Evolutionary conservation across 148 eudicot species (phyloP), one percentile per base, ranked within the genome.

Genomic region (Camellia sinensis): DNA sequence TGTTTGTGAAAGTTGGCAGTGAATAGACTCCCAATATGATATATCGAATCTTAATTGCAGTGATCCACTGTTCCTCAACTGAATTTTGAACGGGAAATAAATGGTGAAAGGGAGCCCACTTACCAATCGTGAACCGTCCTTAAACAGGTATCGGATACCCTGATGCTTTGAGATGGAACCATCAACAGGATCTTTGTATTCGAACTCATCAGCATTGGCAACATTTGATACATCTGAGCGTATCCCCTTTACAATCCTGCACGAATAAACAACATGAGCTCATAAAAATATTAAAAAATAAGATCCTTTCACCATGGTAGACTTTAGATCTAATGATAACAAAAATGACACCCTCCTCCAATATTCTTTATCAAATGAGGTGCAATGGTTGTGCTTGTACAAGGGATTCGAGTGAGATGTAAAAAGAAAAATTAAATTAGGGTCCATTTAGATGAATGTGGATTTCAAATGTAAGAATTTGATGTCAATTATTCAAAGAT

Each of bases 131-230:
- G 99, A 93, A 2, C 97, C 97, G 77, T 95, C 99, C 85, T 90
- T 93, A 88, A 95, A 95, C 80, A 95, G 84, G 84, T 92, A 95
- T 53, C 97, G 91, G 66, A 95, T 90, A 29, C 99, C 97, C 92
- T 95, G 99, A 82, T 95, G 93, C 89, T 92, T 95, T 78, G 97
- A 92, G 78, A 95, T 77, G 73, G 99, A 95, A 80, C 98, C 91
- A 86, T 95, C 99, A 71, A 93, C 97, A 8, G 97, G 97, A 84
- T 95, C 97, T 86, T 87, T 95, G 91, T 95, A 95, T 82, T 93
- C 97, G 72, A 93, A 95, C 67, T 95, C 97, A 83, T 95, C 98
- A 81, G 88, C 97, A 80, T 76, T 22, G 29, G 70, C 87, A 82
- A 93, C 94, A 76, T 77, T 89, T 43, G 97, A 77, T 61, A 95